Conservation (phyloP, 352 stramenopile genomes). For the Globisporangium polare region DNA sequence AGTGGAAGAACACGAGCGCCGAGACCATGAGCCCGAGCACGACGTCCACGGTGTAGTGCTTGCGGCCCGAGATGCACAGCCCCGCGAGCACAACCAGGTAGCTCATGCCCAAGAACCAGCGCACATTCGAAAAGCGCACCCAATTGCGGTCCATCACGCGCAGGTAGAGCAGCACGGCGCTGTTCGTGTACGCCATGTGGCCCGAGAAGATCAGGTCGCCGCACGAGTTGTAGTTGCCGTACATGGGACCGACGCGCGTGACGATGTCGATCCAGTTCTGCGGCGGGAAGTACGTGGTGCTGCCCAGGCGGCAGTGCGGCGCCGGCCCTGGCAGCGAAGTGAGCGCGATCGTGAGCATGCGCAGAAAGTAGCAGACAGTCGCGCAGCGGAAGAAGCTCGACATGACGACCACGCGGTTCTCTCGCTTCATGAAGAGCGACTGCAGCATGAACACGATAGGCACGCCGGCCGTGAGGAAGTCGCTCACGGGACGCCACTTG, state of each 20-base stretch:
- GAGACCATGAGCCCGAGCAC: constrained; percentile 64
- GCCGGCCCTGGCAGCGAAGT: constrained; percentile 68
- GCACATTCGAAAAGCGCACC: constrained; percentile 36
- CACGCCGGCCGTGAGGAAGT: constrained; percentile 57
- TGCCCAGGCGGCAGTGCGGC: constrained; percentile 53
- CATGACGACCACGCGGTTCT: constrained; percentile 45
- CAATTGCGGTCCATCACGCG: constrained; percentile 59
- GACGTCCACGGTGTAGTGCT: constrained; percentile 80
- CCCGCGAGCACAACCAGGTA: constrained; percentile 49
- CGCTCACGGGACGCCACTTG: constrained; percentile 56
- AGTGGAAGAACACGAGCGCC: constrained; percentile 74
- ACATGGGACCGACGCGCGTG: constrained; percentile 64
- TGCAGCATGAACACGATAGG: constrained; percentile 60
- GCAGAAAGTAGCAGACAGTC: constrained; percentile 70
- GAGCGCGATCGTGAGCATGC: constrained; percentile 58
- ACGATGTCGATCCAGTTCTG: constrained; percentile 70
- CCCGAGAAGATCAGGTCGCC: constrained; percentile 77
- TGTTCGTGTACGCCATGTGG: constrained; percentile 72
- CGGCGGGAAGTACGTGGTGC: constrained; percentile 53
- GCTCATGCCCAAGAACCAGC: constrained; percentile 45
- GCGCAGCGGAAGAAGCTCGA: constrained; percentile 64
- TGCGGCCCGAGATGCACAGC: constrained; percentile 61
- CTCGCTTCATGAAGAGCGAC: constrained; percentile 41
- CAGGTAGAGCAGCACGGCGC: constrained; percentile 62
- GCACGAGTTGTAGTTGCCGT: constrained; percentile 75